These are phyloP conservation scores for Auricularia auricula-judae DNA, from an alignment of 768 basidiomycete genomes.

Conservation along the genomic window DNA sequence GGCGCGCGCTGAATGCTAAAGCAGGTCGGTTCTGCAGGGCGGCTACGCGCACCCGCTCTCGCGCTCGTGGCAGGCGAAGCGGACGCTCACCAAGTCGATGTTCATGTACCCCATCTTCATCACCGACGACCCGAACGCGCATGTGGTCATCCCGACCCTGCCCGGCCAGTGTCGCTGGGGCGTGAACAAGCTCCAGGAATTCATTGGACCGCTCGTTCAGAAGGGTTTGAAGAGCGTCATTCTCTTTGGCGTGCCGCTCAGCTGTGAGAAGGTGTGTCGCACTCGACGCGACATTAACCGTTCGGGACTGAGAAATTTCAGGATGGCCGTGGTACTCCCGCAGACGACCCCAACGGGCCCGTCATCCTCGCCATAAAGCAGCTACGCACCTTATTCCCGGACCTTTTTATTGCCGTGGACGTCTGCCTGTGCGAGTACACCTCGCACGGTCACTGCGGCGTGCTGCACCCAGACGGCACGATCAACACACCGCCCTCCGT, in stretches of 20 bases:
- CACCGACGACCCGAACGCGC: conserved; percentile 84
- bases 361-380: conserved; percentile 87
- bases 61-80: conserved; percentile 76
- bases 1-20: not conserved
- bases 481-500: conserved; percentile 74
- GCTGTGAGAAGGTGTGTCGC: conserved; percentile 55
- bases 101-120: conserved; percentile 99
- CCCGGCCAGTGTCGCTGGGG: conserved; percentile 93
- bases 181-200: conserved; percentile 79
- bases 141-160: conserved; percentile 61
- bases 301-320: conserved; percentile 18
- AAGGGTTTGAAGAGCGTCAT: conserved; percentile 91
- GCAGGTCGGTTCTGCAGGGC: conserved; percentile 74
- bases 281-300: not conserved
- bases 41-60: conserved; percentile 89
- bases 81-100: conserved; percentile 79
- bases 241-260: conserved; percentile 84
- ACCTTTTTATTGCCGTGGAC: conserved; percentile 82
- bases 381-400: conserved; percentile 67
- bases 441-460: conserved; percentile 92
- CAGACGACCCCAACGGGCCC: conserved; percentile 82
- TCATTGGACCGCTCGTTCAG: conserved; percentile 75
- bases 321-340: conserved; percentile 77
- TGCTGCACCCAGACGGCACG: conserved; percentile 60
- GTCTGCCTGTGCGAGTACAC: conserved; percentile 99